Evolutionary conservation across 768 basidiomycete genomes (phyloP), one percentile per base, ranked within the genome.

Genomic region (Russula brevipes): DNA sequence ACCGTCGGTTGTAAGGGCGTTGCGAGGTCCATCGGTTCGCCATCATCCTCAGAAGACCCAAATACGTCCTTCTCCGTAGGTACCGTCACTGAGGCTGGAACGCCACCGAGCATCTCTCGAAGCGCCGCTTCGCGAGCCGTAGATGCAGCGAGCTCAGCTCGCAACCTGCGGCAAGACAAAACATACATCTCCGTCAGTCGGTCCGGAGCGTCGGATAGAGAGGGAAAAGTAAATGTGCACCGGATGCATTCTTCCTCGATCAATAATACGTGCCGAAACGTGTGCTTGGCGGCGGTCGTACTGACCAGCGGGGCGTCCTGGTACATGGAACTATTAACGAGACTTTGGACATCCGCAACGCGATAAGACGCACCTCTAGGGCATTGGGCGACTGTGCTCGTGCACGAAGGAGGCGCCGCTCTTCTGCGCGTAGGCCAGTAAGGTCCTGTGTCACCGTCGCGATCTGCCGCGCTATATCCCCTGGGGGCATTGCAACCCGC

Each of bases 231-330:
- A 24, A 42, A 35, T 31, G 47, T 31, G 47, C 45, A 68, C 67
- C 67, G 42, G 45, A 68, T 67, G 52, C 67, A 68, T 46, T 68
- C 67, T n/a, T 60, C 66, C 33, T 68, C 67, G 5, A 66, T 38
- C 35, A 68, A 50, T 55, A 68, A 54, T 39, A 67, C 30, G 19
- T 35, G 42, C 31, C 35, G 41, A 44, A 68, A 68, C 8, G 59
- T 41, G 12, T 12, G n/a, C 41, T 54, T 17, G 47, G 56, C 5
- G 19, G 30, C 30, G 17, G 47, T n/a, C 42, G 45, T 14, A 35
- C n/a, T 10, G 24, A 14, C 16, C 16, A 44, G 16, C 16, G 24
- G 47, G 12, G 38, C 38, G 2, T 39, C 33, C 31, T 60, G 39
- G n/a, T 35, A 10, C n/a, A 59, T n/a, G 31, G 33, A 31, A 24